These are phyloP conservation scores for Pilatotrama ljubarskyi DNA, from an alignment of 768 basidiomycete genomes.

Conservation along the genomic window DNA sequence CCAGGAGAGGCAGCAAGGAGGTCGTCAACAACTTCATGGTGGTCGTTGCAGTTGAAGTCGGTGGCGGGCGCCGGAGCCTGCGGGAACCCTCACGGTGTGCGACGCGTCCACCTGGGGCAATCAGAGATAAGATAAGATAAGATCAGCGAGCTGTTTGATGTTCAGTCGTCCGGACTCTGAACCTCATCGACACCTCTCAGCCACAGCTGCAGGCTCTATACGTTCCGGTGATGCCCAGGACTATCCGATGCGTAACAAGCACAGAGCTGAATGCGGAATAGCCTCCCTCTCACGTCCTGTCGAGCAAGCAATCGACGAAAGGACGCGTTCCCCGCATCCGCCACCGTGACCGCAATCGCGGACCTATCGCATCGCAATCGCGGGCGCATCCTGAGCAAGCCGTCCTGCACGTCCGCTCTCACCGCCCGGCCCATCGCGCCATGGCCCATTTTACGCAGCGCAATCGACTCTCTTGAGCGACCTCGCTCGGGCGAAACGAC, in stretches of 20 bases:
- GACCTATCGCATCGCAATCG: conserved; percentile 2
- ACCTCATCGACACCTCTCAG: too few relatives aligned
- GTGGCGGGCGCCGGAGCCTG: not conserved
- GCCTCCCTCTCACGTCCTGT: conserved; percentile 10
- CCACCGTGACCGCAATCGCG: not conserved
- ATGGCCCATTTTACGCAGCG: not conserved
- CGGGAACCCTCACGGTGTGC: not conserved
- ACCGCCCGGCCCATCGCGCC: not conserved
- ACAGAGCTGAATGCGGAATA: not conserved
- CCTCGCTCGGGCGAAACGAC: not conserved
- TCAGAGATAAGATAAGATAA: not conserved
- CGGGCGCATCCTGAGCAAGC: not conserved
- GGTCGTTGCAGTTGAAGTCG: conserved; percentile 8
- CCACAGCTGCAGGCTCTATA: too few relatives aligned
- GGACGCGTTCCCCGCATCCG: not conserved
- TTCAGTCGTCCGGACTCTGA: too few relatives aligned
- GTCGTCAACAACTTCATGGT: conserved; percentile 15
- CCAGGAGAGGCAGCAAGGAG: conserved; percentile 12
- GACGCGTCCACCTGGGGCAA: not conserved
- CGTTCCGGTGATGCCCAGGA: too few relatives aligned
- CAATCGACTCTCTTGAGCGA: not conserved
- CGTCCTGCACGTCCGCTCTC: not conserved
- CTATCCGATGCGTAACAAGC: not conserved
- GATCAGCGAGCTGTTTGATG: not conserved
- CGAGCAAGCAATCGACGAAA: not conserved